Conservation (phyloP, 768 basidiomycete genomes). For the Phaeolepiota aurea region DNA sequence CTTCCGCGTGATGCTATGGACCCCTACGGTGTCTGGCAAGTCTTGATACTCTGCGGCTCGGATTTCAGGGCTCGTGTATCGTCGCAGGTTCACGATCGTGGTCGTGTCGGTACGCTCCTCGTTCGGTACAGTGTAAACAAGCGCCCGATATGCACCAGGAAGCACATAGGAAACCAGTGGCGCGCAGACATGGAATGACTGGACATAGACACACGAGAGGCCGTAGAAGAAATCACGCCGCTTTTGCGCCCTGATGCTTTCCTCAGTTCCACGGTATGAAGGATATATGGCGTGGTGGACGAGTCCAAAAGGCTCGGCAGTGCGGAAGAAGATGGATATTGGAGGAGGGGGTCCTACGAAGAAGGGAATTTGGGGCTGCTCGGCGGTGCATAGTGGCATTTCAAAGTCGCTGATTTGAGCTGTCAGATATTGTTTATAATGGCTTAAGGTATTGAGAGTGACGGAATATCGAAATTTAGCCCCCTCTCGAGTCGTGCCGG, state of each 20-base stretch:
- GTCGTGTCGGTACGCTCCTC: conserved; percentile 22
- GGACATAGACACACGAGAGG: conserved; percentile 7
- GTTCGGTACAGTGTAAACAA: conserved; percentile 27
- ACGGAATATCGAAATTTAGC: conserved; percentile 14
- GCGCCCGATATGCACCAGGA: conserved; percentile 33
- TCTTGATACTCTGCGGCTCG: conserved; percentile 5
- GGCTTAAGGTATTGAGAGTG: conserved; percentile 9
- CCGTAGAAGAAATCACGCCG: conserved; percentile 8
- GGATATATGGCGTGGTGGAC: conserved; percentile 22
- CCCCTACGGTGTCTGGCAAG: not conserved
- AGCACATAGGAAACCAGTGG: conserved; percentile 20
- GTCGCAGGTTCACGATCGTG: conserved; percentile 25
- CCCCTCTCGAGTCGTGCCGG: conserved; percentile 8
- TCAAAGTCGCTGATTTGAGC: conserved; percentile 34
- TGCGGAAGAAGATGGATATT: conserved; percentile 29
- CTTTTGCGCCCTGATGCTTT: not conserved
- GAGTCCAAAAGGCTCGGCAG: conserved; percentile 18
- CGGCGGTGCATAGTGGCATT: conserved; percentile 17
- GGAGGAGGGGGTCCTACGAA: conserved; percentile 23
- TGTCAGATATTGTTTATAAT: conserved; percentile 8
- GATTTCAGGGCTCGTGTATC: conserved; percentile 27
- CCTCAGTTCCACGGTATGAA: conserved; percentile 4
- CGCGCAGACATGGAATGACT: conserved; percentile 5
- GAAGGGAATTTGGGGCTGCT: conserved; percentile 18
- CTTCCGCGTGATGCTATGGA: conserved; percentile 6